These are phyloP conservation scores for Penicillium robsamsonii DNA, from an alignment of 495 filamentous ascomycete genomes.

Conservation along the genomic window DNA sequence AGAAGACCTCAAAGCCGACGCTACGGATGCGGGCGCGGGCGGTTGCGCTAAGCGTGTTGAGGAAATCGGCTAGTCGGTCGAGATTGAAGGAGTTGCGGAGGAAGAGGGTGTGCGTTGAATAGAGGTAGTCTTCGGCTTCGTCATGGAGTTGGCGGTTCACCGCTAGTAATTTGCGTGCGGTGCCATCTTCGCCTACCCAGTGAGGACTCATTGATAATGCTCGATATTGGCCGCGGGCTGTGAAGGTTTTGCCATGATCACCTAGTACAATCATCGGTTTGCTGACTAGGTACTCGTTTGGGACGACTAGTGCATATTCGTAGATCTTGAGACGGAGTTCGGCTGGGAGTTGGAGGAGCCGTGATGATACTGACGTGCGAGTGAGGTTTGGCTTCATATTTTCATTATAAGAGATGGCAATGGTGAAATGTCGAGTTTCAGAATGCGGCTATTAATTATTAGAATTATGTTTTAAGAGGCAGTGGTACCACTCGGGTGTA, in stretches of 20 bases:
- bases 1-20: conserved; percentile 43
- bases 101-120: conserved; percentile 41
- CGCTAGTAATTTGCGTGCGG: conserved; percentile 29
- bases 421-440: not conserved
- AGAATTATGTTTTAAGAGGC: not conserved
- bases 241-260: conserved; percentile 36
- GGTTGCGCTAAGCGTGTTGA: conserved; percentile 36
- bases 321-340: conserved; percentile 46
- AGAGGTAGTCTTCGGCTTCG: conserved; percentile 43
- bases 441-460: not conserved
- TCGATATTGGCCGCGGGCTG: conserved; percentile 31
- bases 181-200: conserved; percentile 37
- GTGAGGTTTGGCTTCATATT: not conserved
- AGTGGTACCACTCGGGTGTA: conserved; percentile 4
- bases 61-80: conserved; percentile 34
- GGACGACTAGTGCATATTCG: conserved; percentile 36
- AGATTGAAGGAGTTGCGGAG: conserved; percentile 44
- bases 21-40: conserved; percentile 36
- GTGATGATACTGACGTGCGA: not conserved
- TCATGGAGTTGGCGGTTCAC: conserved; percentile 44
- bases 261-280: conserved; percentile 37
- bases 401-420: not conserved
- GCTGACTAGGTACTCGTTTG: conserved; percentile 36
- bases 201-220: conserved; percentile 39
- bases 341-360: conserved; percentile 33